Conservation (phyloP, 2,329 filamentous ascomycete genomes). For the Aspergillus sojae region DNA sequence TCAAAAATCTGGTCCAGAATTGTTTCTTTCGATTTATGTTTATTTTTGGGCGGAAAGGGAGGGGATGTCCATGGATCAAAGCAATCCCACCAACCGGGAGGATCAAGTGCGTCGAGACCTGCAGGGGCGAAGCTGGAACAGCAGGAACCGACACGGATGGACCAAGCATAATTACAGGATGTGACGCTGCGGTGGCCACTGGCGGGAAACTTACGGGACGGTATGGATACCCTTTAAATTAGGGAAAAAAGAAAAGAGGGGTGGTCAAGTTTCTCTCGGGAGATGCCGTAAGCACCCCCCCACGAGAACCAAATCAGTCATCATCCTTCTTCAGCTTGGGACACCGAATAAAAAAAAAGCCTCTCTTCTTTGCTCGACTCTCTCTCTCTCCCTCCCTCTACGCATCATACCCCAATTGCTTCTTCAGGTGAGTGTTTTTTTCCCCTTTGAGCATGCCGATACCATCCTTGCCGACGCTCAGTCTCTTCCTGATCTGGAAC, state of each 20-base stretch:
- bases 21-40: too few species aligned
- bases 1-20: background rate
- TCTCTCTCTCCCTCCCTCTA: background rate
- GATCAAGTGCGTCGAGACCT: background rate
- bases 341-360: background rate
- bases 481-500: conserved; percentile 3
- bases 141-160: background rate
- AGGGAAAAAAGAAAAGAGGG: background rate
- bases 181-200: background rate
- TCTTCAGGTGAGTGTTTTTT: conserved; percentile 7
- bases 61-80: background rate
- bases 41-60: background rate
- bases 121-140: conserved; percentile 2
- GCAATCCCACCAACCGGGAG: background rate
- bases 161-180: background rate
- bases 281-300: conserved; percentile 12
- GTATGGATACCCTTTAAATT: background rate
- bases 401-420: background rate
- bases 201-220: background rate
- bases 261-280: background rate
- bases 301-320: conserved; percentile 15
- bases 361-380: background rate
- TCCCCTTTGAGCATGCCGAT: conserved; percentile 3
- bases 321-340: background rate
- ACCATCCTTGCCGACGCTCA: conserved; percentile 5